Conservation (phyloP, 2,329 filamentous ascomycete genomes). For the Scedosporium apiospermum region DNA sequence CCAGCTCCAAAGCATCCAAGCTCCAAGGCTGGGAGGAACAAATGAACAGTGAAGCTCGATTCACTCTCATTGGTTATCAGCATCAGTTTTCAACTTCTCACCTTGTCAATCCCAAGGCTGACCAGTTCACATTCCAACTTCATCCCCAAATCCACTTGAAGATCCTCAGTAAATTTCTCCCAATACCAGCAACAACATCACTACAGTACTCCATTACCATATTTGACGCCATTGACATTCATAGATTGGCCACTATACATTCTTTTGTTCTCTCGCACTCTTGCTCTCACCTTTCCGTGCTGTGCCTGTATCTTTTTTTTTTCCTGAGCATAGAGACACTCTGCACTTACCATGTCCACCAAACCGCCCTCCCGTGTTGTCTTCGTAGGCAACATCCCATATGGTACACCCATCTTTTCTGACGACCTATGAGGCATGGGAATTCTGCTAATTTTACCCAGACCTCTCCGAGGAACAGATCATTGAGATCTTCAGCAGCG, state of each 20-base stretch:
- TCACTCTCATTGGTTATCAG: not conserved
- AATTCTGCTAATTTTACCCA: slow-evolving; percentile 24
- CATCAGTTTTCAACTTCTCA: too few relatives aligned
- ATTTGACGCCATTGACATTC: too few relatives aligned
- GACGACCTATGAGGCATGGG: not conserved
- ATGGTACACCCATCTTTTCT: slow-evolving; percentile 40
- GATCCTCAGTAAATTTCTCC: too few relatives aligned
- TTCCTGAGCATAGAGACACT: not conserved
- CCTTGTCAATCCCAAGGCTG: too few relatives aligned
- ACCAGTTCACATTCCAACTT: not conserved
- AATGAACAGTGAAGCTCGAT: too few relatives aligned
- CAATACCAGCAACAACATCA: too few relatives aligned
- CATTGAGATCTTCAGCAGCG: slow-evolving; percentile 82
- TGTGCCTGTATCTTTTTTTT: not conserved
- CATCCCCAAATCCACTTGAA: too few relatives aligned
- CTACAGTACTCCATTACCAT: too few relatives aligned
- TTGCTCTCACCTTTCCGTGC: not conserved
- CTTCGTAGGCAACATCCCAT: slow-evolving; percentile 81
- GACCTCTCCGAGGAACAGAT: slow-evolving; percentile 95
- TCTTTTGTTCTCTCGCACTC: not conserved
- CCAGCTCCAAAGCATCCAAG: not conserved
- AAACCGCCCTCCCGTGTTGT: slow-evolving; percentile 71
- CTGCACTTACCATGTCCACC: slow-evolving; percentile 48
- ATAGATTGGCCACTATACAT: too few relatives aligned
- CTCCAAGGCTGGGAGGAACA: too few relatives aligned